phyloP scores from a whole-genome alignment of 1,139 yeast genomes.

The Lodderomyces oxycetoniae region DNA sequence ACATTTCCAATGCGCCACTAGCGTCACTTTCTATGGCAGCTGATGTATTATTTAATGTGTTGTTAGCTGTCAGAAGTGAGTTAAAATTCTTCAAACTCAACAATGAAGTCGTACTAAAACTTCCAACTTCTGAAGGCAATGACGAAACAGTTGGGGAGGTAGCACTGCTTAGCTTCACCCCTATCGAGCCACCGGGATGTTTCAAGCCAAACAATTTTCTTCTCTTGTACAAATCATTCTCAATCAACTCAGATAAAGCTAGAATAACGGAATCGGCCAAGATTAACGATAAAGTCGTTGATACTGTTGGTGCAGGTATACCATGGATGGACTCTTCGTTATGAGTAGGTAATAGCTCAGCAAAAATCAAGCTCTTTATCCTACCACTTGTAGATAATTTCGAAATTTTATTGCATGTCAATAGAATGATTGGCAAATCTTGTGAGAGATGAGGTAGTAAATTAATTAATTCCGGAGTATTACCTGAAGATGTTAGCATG shows the following conservation, averaged over 20 bases:
- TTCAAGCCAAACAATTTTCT: constrained; percentile 56
- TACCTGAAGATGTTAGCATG: constrained; percentile 76
- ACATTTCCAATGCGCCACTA: constrained; percentile 17
- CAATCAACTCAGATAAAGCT: constrained; percentile 65
- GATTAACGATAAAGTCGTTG: constrained; percentile 72
- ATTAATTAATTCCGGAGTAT: constrained; percentile 68
- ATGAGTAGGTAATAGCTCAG: constrained; percentile 54
- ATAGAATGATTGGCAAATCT: constrained; percentile 51
- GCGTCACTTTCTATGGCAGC: constrained; percentile 11
- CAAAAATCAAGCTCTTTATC: constrained; percentile 51
- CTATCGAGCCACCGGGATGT: constrained; percentile 93
- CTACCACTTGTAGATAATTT: constrained; percentile 42
- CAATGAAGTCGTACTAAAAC: constrained; percentile 3
- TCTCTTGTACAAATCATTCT: constrained; percentile 51
- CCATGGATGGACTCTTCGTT: constrained; percentile 71
- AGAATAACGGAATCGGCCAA: constrained; percentile 77
- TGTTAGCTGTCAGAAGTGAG: too few species aligned
- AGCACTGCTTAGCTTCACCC: constrained; percentile 35
- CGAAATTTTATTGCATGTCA: constrained; percentile 57
- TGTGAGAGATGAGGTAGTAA: constrained; percentile 56
- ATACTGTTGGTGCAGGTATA: constrained; percentile 81
- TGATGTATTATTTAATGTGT: not conserved
- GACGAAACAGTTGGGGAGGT: constrained; percentile 1
- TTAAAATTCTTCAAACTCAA: constrained; percentile 3
- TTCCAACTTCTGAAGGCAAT: constrained; percentile 3